These are phyloP conservation scores for Chlorella sp. DNA, from an alignment of 139 green algal genomes.

Conservation along the genomic window DNA sequence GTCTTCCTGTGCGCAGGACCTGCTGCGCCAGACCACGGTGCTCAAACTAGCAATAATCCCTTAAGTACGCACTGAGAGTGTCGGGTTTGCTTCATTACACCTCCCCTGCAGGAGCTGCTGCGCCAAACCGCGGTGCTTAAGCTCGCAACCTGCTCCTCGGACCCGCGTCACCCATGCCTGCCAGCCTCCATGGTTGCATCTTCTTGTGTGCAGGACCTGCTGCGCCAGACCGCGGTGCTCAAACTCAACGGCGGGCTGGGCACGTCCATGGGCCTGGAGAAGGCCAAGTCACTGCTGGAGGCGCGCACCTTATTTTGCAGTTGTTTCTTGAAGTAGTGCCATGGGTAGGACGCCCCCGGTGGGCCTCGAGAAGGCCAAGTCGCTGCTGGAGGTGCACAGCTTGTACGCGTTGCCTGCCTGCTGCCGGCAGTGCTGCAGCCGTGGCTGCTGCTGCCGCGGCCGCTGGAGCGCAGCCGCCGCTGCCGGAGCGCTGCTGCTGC, in stretches of 20 bases:
- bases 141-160: too few species aligned
- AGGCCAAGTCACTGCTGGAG: constrained; percentile 89
- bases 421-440: too few species aligned
- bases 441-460: too few species aligned
- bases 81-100: not conserved
- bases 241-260: constrained; percentile 95
- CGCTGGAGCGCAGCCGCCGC: too few species aligned
- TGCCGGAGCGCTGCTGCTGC: too few species aligned
- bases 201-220: constrained; percentile 50
- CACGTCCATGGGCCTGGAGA: constrained; percentile 93
- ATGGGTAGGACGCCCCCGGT: too few species aligned
- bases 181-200: not conserved
- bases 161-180: too few species aligned
- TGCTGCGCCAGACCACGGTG: too few species aligned
- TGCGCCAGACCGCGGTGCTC: constrained; percentile 84
- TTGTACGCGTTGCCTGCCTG: constrained; percentile 1
- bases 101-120: constrained; percentile 2
- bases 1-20: constrained; percentile 21
- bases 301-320: constrained; percentile 72
- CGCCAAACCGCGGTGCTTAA: not conserved
- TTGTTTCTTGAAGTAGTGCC: not conserved
- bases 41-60: too few species aligned
- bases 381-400: too few species aligned
- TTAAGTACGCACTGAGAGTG: too few species aligned
- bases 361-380: too few species aligned